A percentile compares a stretch with the other conserved stretches of the same genome.
These are phyloP conservation scores for Phytopythium mirpurense DNA, from an alignment of 352 stramenopile species.

Conservation along the genomic window DNA sequence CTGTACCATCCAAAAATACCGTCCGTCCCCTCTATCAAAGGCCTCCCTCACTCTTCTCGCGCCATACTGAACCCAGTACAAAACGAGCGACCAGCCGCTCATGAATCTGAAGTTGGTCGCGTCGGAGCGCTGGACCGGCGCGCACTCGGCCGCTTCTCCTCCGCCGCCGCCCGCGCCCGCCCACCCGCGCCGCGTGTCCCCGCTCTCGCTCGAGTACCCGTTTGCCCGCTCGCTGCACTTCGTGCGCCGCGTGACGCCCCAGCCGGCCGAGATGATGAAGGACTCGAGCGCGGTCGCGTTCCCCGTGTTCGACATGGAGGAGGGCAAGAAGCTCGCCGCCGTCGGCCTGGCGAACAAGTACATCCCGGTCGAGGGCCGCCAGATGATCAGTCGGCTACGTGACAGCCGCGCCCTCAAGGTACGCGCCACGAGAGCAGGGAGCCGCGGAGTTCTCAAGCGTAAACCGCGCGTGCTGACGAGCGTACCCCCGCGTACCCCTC, in stretches of 20 bases:
- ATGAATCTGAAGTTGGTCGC: constrained; percentile 9
- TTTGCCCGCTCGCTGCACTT: constrained; percentile 5
- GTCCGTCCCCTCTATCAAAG: too few species aligned
- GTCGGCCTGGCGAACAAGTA: constrained; percentile 7
- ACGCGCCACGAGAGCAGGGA: too few species aligned
- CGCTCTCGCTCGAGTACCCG: constrained; percentile 8
- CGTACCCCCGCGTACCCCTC: too few species aligned
- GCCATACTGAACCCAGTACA: too few species aligned
- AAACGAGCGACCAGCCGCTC: background rate
- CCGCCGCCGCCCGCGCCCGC: background rate
- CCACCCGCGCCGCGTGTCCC: background rate
- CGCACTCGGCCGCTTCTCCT: background rate
- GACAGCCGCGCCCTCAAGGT: constrained; percentile 23
- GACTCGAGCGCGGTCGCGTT: constrained; percentile 19
- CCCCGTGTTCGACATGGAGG: constrained; percentile 29
- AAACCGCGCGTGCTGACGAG: too few species aligned
- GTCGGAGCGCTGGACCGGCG: constrained; percentile 1
- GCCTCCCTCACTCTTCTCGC: too few species aligned
- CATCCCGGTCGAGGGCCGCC: constrained; percentile 18
- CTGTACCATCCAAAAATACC: too few species aligned
- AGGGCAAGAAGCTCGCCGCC: constrained; percentile 12
- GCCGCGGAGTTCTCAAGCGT: too few species aligned
- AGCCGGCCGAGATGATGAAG: constrained; percentile 9
- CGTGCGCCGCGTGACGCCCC: constrained; percentile 3
- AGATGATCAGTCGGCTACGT: constrained; percentile 11